Conservation (phyloP, 2,329 filamentous ascomycete genomes). For the Coleophoma crateriformis region DNA sequence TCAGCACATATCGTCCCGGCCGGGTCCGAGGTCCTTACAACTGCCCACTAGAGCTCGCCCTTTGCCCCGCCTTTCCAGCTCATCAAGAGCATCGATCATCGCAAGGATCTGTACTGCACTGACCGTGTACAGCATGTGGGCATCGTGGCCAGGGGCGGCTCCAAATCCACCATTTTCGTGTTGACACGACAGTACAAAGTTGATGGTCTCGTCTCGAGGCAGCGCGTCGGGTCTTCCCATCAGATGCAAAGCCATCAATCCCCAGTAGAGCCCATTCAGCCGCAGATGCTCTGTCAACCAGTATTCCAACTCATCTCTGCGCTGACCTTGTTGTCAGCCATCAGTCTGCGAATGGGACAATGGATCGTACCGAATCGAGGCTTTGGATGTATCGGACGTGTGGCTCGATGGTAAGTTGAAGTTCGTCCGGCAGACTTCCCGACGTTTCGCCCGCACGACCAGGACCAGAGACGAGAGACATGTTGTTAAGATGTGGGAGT, state of each 20-base stretch:
- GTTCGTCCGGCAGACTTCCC: conserved; percentile 20
- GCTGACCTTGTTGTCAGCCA: conserved; percentile 41
- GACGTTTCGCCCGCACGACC: conserved; percentile 15
- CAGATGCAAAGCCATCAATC: conserved; percentile 80
- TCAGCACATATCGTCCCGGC: conserved; percentile 7
- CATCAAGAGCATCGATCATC: conserved; percentile 76
- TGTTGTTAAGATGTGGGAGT: conserved; percentile 7
- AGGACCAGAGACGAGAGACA: conserved; percentile 27
- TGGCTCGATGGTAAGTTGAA: conserved; percentile 31
- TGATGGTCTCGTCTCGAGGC: conserved; percentile 72
- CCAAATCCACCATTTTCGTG: conserved; percentile 87
- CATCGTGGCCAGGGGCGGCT: conserved; percentile 88
- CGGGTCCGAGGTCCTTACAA: conserved; percentile 53
- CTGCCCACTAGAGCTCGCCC: conserved; percentile 70
- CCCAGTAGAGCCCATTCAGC: conserved; percentile 96
- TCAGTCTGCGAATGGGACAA: conserved; percentile 11
- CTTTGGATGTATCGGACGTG: conserved; percentile 93
- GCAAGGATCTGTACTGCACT: conserved; percentile 92
- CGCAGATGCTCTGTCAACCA: conserved; percentile 97
- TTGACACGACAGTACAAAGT: conserved; percentile 94
- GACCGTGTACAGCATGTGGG: conserved; percentile 93
- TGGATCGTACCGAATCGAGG: conserved; percentile 65
- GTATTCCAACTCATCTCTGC: conserved; percentile 93
- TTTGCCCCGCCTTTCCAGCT: conserved; percentile 66
- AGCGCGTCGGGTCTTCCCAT: conserved; percentile 77